Base-by-base conservation (phyloP, 2,329 filamentous ascomycete species). In the Aspergillus ochraceoroseus region DNA sequence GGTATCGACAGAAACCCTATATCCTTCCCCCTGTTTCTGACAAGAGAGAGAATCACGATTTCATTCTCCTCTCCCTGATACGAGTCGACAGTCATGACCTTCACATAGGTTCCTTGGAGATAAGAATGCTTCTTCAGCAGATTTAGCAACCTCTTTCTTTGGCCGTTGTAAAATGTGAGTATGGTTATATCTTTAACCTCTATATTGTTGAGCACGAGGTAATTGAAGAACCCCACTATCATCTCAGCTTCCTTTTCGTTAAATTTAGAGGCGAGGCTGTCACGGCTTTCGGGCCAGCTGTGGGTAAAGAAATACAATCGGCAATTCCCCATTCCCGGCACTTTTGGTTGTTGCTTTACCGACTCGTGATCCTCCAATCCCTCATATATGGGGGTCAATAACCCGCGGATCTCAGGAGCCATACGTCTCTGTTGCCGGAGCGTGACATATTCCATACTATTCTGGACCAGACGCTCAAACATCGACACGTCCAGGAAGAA, bases 51-150 rank as follows among this genome's bases (percentile, higher is more conserved):
- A 2, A 95, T 59, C 7, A 95, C 73, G 6, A 95, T 71, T 15
- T 89, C 84, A 47, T 94, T 95, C 58, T 95, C 87, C 54, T 95
- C 87, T 8, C 88, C 88, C 60, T 95, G 88, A 55, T 90, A 95
- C 0, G 84, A 86, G 55, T 95, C 89, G 0, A 95, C 85, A 0
- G 88, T 95, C 22, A 79, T 77, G 1, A 94, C 82, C 2, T 82
- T 82, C 52, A 75, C 56, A 43, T 63, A 61, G 3, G 55, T 47
- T n/a, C 60, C 51, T 40, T 68, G 63, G 30, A 80, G 65, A 35
- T 71, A 68, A 1, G 57, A 56, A 43, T 72, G 63, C 5, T 54
- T 55, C 46, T 58, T 67, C 31, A 75, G 47, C 4, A 66, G 47
- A 9, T 67, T 70, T 0, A 80, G 53, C 2, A 95, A 72, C 2